Conservation (phyloP, 306 rosid species). For the Morella rubra region DNA sequence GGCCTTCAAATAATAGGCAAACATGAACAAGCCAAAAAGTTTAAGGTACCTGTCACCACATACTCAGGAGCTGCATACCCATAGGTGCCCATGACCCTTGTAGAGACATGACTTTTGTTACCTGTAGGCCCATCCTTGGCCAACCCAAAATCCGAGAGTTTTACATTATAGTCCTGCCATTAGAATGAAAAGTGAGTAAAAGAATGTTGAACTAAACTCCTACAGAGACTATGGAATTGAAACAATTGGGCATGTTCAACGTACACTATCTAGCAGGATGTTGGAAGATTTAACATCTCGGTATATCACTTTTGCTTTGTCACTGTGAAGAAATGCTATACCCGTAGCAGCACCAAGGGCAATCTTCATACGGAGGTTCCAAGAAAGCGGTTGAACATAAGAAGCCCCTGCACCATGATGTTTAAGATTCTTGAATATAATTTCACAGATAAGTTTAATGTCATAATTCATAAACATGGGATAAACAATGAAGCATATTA, state of each 20-base stretch:
- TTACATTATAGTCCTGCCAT: constrained; percentile 67
- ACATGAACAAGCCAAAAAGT: constrained; percentile 16
- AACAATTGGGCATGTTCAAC: constrained; percentile 22
- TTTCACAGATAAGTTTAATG: constrained; percentile 6
- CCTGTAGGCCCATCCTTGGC: constrained; percentile 95
- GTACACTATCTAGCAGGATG: constrained; percentile 76
- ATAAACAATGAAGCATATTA: background rate
- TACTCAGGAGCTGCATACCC: constrained; percentile 99
- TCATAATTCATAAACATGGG: constrained; percentile 8
- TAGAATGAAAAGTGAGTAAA: constrained; percentile 20
- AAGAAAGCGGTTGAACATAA: constrained; percentile 83
- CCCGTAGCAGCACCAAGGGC: constrained; percentile 92
- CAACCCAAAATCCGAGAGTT: constrained; percentile 95
- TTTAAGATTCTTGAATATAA: constrained; percentile 9
- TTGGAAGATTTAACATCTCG: constrained; percentile 88
- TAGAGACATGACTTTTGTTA: constrained; percentile 87
- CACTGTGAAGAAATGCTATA: constrained; percentile 93
- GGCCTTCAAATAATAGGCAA: background rate
- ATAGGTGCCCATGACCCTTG: constrained; percentile 95
- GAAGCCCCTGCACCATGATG: constrained; percentile 64
- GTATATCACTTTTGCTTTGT: constrained; percentile 85
- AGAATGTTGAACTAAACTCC: constrained; percentile 23
- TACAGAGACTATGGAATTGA: background rate
- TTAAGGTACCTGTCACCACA: constrained; percentile 81
- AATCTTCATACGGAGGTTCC: constrained; percentile 83